These are phyloP conservation scores for Fusarium sp. DNA, from an alignment of 2,329 filamentous ascomycete species.

Conservation along the genomic window DNA sequence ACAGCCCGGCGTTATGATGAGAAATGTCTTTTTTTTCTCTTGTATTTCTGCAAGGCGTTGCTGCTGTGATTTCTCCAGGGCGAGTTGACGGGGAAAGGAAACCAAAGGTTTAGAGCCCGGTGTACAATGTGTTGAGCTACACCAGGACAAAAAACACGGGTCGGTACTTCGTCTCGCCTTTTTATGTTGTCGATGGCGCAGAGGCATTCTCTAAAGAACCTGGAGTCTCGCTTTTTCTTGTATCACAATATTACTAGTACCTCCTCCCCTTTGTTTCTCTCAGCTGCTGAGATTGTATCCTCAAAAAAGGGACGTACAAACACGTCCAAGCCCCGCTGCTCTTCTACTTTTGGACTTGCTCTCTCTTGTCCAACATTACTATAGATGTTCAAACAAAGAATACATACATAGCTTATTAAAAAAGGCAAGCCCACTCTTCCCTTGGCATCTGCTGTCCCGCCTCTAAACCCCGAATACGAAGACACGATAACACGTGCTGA, in stretches of 20 bases:
- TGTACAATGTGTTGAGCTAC: constrained; percentile 2
- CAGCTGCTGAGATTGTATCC: constrained; percentile 17
- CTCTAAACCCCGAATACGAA: constrained; percentile 9
- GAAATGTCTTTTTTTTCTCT: constrained; percentile 11
- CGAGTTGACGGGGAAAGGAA: constrained; percentile 1
- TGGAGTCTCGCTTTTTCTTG: constrained; percentile 20
- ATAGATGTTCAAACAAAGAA: neutral
- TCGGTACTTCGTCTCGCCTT: neutral
- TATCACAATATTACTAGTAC: constrained; percentile 26
- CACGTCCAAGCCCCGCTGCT: constrained; percentile 16
- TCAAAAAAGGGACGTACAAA: neutral
- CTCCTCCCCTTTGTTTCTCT: constrained; percentile 26
- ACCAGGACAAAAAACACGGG: neutral
- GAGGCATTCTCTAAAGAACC: constrained; percentile 7
- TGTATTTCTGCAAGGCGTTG: constrained; percentile 26
- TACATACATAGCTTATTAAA: neutral
- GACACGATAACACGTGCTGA: neutral
- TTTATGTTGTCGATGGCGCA: constrained; percentile 21
- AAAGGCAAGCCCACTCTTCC: neutral
- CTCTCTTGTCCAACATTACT: neutral
- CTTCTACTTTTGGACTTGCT: constrained; percentile 7
- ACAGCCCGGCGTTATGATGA: constrained; percentile 24
- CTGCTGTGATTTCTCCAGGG: constrained; percentile 14
- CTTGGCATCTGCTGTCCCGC: neutral
- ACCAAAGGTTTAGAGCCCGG: constrained; percentile 4